A percentile compares a stretch with the other conserved stretches of the same genome.
These are phyloP conservation scores for Citrus cavaleriei DNA, from an alignment of 345 rosid species.

Conservation along the genomic window DNA sequence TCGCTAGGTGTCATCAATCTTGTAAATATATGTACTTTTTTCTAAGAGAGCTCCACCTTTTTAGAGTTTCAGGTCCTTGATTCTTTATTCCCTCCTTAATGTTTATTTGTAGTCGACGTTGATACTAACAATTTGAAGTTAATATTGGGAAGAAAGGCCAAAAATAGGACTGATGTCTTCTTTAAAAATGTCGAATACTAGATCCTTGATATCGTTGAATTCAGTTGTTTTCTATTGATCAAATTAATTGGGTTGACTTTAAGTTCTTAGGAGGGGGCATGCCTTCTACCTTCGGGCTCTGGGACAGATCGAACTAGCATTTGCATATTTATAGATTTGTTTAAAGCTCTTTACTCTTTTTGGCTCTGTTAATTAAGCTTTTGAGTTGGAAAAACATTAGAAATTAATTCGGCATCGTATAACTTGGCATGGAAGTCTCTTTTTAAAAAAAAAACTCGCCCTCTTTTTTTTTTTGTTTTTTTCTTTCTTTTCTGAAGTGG, in stretches of 20 bases:
- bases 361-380: background rate
- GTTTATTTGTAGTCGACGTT: conserved; percentile 15
- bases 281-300: no score
- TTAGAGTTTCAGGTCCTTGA: conserved; percentile 35
- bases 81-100: conserved; percentile 32
- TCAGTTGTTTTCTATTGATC: background rate
- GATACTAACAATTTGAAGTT: conserved; percentile 19
- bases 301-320: background rate
- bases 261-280: no score
- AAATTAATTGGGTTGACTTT: background rate
- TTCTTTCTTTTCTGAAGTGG: no score
- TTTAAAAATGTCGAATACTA: background rate
- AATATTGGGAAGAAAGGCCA: conserved; percentile 16
- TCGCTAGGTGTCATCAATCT: conserved; percentile 9
- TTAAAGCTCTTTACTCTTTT: background rate
- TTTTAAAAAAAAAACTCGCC: no score
- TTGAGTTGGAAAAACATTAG: background rate
- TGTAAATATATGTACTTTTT: conserved; percentile 41
- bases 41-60: conserved; percentile 30
- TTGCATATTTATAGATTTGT: background rate
- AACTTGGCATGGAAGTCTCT: background rate
- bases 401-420: background rate
- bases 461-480: background rate
- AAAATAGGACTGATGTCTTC: conserved; percentile 18
- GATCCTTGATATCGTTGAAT: background rate